Evolutionary conservation across 495 filamentous ascomycete species (phyloP).

Genomic region (Aspergillus ostianus): DNA sequence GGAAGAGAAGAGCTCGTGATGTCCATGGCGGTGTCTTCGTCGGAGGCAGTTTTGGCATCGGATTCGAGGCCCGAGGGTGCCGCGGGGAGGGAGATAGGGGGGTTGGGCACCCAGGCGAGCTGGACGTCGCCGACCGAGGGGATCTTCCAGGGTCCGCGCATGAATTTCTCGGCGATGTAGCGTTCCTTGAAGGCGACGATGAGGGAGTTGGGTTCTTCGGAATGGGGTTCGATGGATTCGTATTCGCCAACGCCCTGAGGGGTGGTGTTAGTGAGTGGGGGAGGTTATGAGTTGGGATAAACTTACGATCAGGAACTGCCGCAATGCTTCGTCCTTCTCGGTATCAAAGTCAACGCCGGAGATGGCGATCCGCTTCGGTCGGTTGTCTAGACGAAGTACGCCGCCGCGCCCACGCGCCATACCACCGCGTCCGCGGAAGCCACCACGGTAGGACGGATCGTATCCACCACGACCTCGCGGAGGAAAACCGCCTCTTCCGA

Average conservation of each 20-base stretch:
- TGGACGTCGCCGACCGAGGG: constrained; percentile 75
- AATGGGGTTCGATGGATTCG: constrained; percentile 67
- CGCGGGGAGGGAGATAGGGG: constrained; percentile 27
- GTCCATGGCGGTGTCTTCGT: constrained; percentile 43
- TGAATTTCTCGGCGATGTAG: constrained; percentile 83
- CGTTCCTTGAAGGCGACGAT: constrained; percentile 85
- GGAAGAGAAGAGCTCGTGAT: constrained; percentile 15
- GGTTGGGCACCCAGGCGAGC: constrained; percentile 65
- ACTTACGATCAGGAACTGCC: constrained; percentile 84
- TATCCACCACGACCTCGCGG: constrained; percentile 46
- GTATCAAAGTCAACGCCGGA: constrained; percentile 66
- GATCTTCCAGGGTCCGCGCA: constrained; percentile 65
- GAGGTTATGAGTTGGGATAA: background rate
- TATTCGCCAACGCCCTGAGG: constrained; percentile 78
- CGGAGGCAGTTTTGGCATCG: constrained; percentile 27
- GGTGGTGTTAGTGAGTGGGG: background rate
- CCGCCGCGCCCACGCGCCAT: constrained; percentile 51
- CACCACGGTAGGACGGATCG: constrained; percentile 46
- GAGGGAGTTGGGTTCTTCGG: constrained; percentile 53
- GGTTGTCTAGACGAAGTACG: constrained; percentile 81
- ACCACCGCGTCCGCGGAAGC: constrained; percentile 59
- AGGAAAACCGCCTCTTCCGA: constrained; percentile 36
- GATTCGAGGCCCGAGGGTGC: constrained; percentile 3
- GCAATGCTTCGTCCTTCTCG: constrained; percentile 77
- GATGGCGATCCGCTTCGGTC: constrained; percentile 74